Base-by-base conservation (phyloP, 164 flowering plant genomes). In the Piper longum region DNA sequence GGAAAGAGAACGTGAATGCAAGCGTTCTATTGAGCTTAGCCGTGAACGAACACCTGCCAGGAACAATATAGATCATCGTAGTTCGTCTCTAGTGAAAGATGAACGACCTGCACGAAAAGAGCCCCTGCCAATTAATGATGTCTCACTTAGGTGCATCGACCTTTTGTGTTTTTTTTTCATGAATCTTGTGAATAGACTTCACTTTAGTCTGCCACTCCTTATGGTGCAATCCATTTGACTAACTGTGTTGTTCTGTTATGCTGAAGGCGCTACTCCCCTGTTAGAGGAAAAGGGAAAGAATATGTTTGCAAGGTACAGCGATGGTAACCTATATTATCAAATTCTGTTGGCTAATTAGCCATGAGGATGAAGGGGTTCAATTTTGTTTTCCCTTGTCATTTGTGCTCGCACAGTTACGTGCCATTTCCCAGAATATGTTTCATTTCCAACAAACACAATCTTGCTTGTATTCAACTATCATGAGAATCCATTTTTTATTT, bases 231-330 rank as follows among this genome's bases (percentile, higher is more conserved):
- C 72, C 66, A 70, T 72, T 43, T 74, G 69, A 83, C 99, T 95
- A 86, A 95, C 90, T 73, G 72, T 75, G 64, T 58, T 92, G 76
- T 78, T 91, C 89, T 87, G 72, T 81, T 77, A 78, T 87, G 75
- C 93, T 95, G 96, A 95, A 95, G 97, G 99, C 93, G 78, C 69
- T 87, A 65, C 66, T 83, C 97, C 79, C 99, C 97, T 63, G 81
- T 83, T 78, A 87, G 82, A 79, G 91, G 84, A 73, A 89, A 84
- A 82, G 81, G 96, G 78, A 90, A 96, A 77, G 99, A 91, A 52
- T 95, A 95, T 87, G 75, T 83, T 71, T 88, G 97, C 96, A 95
- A 95, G 99, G 99, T 95, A 95, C 87, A 83, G 60, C 64, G 64
- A 16, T 64, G 52, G 52, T 14, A 5, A 14, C 52, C 52, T 48